Evolutionary conservation across 179 eudicot genomes (phyloP), one percentile per base, ranked within the genome.

Genomic region (Pouteria campechiana): DNA sequence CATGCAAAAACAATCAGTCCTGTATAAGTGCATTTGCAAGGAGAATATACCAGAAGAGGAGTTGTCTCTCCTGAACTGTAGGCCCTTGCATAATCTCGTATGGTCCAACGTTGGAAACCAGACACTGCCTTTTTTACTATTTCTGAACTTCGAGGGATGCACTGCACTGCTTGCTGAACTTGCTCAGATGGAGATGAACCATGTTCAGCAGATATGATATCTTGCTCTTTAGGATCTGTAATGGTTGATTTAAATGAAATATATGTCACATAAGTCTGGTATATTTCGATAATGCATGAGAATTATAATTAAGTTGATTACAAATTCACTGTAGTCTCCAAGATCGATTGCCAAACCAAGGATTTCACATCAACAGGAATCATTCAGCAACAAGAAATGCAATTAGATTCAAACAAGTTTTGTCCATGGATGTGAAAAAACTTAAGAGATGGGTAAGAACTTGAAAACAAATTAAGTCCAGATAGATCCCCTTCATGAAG

Each of bases 51-150:
- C 78, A 58, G 37, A 38, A 13, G 58, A 20, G 97, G 97, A 57
- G 93, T 89, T 18, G 69, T 25, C 35, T 47, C 57, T 49, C 78
- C 65, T 14, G 93, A 78, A 29, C 20, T 51, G 54, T 81, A 89
- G 24, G 95, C 95, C 61, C 46, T 68, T 41, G 95, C 70, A 52
- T 81, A 89, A 40, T 89, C 97, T 72, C 70, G 23, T 54, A 85
- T 70, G 17, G 81, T 85, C 83, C 93, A 68, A 13, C 75, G 74
- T 10, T 35, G 57, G 55, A 89, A 89, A 61, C 61, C 32, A 29
- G 52, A 57, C 29, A 67, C 49, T 41, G 64, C 37, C 54, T 37
- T 67, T 19, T 25, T 33, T 3, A 18, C 35, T 35, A 4, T 46
- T 28, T 16, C 60, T 32, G 44, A 69, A 6, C 57, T 37, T 18